phyloP scores from a whole-genome alignment of 108 stramenopile species.

The Stephanodiscus triporus region DNA sequence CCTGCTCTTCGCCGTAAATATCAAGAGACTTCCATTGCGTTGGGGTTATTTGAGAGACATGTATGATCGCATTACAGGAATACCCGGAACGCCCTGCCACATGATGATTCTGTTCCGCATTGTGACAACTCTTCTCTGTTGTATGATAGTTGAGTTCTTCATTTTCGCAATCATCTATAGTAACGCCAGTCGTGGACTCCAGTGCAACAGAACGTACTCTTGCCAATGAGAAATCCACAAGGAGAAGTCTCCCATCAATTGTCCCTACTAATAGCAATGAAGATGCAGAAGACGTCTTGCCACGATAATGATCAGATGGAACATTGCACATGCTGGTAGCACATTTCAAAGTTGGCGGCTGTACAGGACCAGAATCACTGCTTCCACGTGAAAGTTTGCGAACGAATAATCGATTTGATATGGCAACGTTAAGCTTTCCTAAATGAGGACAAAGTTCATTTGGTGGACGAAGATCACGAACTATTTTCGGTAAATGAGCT shows the following conservation, averaged over 20 bases:
- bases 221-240: constrained; percentile 31
- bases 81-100: background rate
- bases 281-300: constrained; percentile 19
- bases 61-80: constrained; percentile 29
- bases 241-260: constrained; percentile 31
- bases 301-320: constrained; percentile 23
- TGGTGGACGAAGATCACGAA: constrained; percentile 9
- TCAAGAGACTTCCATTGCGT: constrained; percentile 43
- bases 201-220: constrained; percentile 21
- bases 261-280: constrained; percentile 39
- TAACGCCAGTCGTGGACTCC: background rate
- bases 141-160: background rate
- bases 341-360: constrained; percentile 25
- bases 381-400: constrained; percentile 16
- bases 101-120: constrained; percentile 4
- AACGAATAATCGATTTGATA: constrained; percentile 17
- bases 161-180: background rate
- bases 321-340: constrained; percentile 47
- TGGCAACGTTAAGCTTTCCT: background rate
- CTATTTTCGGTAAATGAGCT: constrained; percentile 40
- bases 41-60: constrained; percentile 37
- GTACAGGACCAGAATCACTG: background rate
- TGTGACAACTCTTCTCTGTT: background rate
- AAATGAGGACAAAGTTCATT: constrained; percentile 6
- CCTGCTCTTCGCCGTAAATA: constrained; percentile 47